A percentile compares a stretch with the other conserved stretches of the same genome.
These are phyloP conservation scores for Yarrowia sp. DNA, from an alignment of 805 yeast species.

Conservation along the genomic window DNA sequence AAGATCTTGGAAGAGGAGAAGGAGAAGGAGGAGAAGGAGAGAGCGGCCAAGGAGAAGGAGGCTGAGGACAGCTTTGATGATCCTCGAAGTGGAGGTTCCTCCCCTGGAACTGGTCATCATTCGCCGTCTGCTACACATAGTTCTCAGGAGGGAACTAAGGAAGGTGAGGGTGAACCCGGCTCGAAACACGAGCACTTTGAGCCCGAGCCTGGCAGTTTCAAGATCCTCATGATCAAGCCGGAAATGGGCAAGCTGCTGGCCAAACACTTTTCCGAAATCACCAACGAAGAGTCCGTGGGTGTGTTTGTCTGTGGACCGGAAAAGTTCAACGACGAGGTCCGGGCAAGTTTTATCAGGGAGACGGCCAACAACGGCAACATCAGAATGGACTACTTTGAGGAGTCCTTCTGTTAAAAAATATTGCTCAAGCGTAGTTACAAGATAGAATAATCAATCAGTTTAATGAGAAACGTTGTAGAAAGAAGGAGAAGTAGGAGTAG, in stretches of 20 bases:
- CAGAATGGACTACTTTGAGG: conserved; percentile 22
- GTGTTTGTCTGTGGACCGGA: conserved; percentile 22
- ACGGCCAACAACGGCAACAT: not conserved
- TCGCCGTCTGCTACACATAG: not conserved
- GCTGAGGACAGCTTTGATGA: not conserved
- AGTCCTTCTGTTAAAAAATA: conserved; percentile 11
- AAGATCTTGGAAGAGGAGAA: not conserved
- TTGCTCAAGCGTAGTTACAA: conserved; percentile 6
- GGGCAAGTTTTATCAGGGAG: not conserved
- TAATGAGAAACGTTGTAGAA: too few relatives aligned
- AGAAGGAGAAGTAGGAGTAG: too few relatives aligned
- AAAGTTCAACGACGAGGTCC: conserved; percentile 21
- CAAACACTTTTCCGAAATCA: not conserved
- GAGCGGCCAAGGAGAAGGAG: not conserved
- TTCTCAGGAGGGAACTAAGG: not conserved
- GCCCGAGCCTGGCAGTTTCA: conserved; percentile 1
- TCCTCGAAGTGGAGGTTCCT: too few relatives aligned
- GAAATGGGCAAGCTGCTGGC: not conserved
- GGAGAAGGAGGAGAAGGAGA: not conserved
- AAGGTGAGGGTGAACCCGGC: not conserved
- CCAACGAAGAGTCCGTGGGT: conserved; percentile 6
- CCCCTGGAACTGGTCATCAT: too few relatives aligned
- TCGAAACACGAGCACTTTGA: not conserved
- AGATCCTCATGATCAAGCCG: conserved; percentile 9
- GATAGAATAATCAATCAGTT: not conserved